Evolutionary conservation across 129 eudicot species (phyloP), one percentile per base, ranked within the genome.

Genomic region (Deinandra increscens): DNA sequence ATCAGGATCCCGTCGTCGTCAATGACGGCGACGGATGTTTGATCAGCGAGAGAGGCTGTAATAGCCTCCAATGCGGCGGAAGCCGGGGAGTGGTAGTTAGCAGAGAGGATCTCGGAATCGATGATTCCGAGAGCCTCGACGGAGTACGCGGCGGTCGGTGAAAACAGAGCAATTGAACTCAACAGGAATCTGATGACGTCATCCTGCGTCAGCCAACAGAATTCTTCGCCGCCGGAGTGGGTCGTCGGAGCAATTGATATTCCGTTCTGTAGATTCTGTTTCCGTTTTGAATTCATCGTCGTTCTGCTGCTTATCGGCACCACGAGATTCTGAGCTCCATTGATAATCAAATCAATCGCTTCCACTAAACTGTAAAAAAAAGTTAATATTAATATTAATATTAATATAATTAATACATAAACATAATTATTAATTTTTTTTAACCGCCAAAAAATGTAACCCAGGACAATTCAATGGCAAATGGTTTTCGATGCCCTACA

Each of bases 141-240:
- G 7, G 96, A 73, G n/a, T 67, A 79, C 0, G 96, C 81, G 0
- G 85, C 78, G 7, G 81, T 75, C 0, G 91, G 86, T 11, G 96
- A 83, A 74, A 91, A 91, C 2, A 83, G 79, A 12, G 85, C 91
- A 29, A 91, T 87, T 74, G 91, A 81, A 74, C 84, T 83, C 29
- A 91, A 73, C 17, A 91, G 70, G 85, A 87, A 91, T 14, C 90
- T 46, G n/a, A 87, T 69, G 9, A 91, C 82, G 44, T 91, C 97
- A 71, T 87, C 95, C 66, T 85, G 96, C 4, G 97, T 87, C 54
- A 91, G 54, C 96, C 97, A 91, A 60, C 97, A 91, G 76, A 71
- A 91, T 75, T 87, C 88, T 5, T 42, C 79, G 44, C 87, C 84
- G 48, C 78, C 84, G 37, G 74, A 1, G 73, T 86, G 93, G 51